Conservation (phyloP, 2,329 filamentous ascomycete genomes). For the Verruconis gallopava region DNA sequence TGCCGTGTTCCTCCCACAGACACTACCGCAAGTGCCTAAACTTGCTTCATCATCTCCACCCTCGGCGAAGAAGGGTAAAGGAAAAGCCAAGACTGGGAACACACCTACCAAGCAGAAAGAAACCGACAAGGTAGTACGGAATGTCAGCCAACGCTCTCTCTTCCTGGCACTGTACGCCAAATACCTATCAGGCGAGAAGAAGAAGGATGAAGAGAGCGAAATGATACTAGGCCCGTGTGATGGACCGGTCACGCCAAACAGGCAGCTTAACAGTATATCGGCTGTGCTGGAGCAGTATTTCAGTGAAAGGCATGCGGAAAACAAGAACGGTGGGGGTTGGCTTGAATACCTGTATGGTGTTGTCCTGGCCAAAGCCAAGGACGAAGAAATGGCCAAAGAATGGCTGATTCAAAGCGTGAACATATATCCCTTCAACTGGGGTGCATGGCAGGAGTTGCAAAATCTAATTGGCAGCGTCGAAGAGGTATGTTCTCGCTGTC, state of each 20-base stretch:
- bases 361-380: conserved; percentile 80
- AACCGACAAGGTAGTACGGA: conserved; percentile 26
- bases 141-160: conserved; percentile 75
- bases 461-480: conserved; percentile 66
- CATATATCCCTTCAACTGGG: conserved; percentile 90
- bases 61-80: conserved; percentile 46
- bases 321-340: conserved; percentile 70
- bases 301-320: conserved; percentile 44
- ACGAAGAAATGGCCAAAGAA: conserved; percentile 69
- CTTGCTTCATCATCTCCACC: conserved; percentile 17
- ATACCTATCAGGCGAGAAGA: conserved; percentile 86
- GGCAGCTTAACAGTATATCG: conserved; percentile 65
- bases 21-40: conserved; percentile 42
- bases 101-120: not conserved
- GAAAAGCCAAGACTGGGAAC: conserved; percentile 23
- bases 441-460: conserved; percentile 87
- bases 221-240: conserved; percentile 94
- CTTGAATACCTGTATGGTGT: conserved; percentile 88
- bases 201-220: conserved; percentile 90
- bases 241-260: conserved; percentile 70
- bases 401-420: conserved; percentile 85
- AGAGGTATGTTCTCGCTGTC: conserved; percentile 65
- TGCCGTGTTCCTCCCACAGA: conserved; percentile 72
- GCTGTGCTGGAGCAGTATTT: conserved; percentile 75
- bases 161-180: conserved; percentile 90